Base-by-base conservation (phyloP, 495 filamentous ascomycete genomes). In the Mycothermus thermophilus region DNA sequence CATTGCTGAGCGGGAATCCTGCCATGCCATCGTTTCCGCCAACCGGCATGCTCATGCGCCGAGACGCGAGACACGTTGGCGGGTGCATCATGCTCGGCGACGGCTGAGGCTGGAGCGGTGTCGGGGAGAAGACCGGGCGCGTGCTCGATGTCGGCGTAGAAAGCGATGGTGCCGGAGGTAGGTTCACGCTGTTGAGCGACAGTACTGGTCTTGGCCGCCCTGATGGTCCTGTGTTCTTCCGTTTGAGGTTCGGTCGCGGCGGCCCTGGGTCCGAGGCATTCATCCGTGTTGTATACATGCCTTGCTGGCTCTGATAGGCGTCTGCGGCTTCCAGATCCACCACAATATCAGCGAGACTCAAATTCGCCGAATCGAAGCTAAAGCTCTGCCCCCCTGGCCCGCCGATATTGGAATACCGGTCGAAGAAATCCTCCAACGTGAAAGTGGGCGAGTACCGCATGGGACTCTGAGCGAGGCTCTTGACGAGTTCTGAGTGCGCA, bases 371-470 rank as follows among this genome's bases (percentile, higher is more conserved):
- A 29, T 73, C 66, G 32, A 73, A 71, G 8, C 54, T 63, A 20
- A 64, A 68, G 0, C 57, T 46, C 10, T 58, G 55, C 6, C 56
- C 57, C 16, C 55, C 59, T 0, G 55, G 46, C 8, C 60, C 52
- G 3, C 57, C 56, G 8, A 67, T 50, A 28, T 61, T 65, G 2
- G 58, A 57, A 34, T 92, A 92, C 14, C 83, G 71, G 46, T 87
- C 81, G 47, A 87, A 78, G 52, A 92, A 92, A 44, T 86, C 82
- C 42, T 92, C 83, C 3, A 86, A 67, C 37, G 85, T 79, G 45
- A 87, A 88, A 11, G 79, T 78, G 0, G 82, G 75, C 4, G 76
- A 77, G 40, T 82, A 84, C 3, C 79, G 72, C 46, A 63, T 57
- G 4, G 57, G 46, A 39, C 51, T 59, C 26, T 64, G 75, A 5